Evolutionary conservation across 1,284 basidiomycete genomes (phyloP), one percentile per base, ranked within the genome.

Genomic region (Pyrrhoderma lamaoense): DNA sequence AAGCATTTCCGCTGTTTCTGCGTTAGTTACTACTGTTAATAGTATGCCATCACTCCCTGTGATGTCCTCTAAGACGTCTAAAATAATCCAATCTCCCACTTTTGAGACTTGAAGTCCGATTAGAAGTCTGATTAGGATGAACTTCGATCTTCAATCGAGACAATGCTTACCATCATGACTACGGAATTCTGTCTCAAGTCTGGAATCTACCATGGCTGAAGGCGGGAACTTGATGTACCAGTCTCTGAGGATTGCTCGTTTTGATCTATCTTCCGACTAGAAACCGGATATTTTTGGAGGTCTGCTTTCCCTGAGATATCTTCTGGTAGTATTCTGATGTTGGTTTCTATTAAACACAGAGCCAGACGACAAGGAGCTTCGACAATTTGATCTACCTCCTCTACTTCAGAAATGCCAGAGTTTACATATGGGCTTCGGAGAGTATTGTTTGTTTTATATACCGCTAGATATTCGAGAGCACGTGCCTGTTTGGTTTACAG

Each of bases 161-260:
- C 23, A 27, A 27, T 42, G 64, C 71, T 49, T 56, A 80, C 80
- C 60, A 54, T 62, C 53, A 21, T 64, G 60, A 60, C 79, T 79
- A 40, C 67, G 66, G 58, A 84, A 85, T 2, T 64, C 69, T 34
- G 79, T 81, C 7, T 63, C 61, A 0, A 61, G 51, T 18, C 67
- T 60, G 13, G 73, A 72, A 64, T 85, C 81, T 2, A 82, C 79
- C 3, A 79, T 79, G 59, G 67, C 64, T 9, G 77, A 80, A 18
- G 71, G 69, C n/a, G 79, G 64, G 61, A 74, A 65, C 1, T 61
- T 56, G 22, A 75, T 52, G 59, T 79, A 82, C 45, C 42, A 61
- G 22, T 60, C 61, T 21, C 63, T 58, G 46, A 64, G 60, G 31
- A 67, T 68, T n/a, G 80, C 58, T 7, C 44, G n/a, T 1, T 42